Base-by-base conservation (phyloP, 2,329 filamentous ascomycete genomes). In the Rutstroemia sp. region DNA sequence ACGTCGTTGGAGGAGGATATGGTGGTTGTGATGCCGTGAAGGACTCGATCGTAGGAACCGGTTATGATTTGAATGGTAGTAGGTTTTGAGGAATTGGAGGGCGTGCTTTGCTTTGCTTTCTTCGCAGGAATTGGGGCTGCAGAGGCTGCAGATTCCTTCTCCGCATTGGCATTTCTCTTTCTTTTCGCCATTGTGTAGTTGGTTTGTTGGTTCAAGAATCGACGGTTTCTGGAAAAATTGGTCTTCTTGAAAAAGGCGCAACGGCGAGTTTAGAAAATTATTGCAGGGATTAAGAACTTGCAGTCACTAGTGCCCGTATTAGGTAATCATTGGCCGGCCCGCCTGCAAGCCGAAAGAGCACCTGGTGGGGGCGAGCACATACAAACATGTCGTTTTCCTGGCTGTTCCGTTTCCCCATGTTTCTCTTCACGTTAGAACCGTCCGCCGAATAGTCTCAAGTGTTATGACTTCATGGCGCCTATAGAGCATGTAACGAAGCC, bases 1-100 rank as follows among this genome's bases (percentile, higher is more conserved):
- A 85, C 76, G 16, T 77, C 68, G 55, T 59, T 64, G 10, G 76
- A 67, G 54, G 70, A 63, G 44, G 70, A 67, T 52, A 95, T 76
- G 2, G 83, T 83, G n/a, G 88, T 91, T 7, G 88, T 89, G 65
- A 96, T 79, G 58, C 94, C 94, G 71, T 99, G 94, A 19, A 99
- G 80, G 50, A 95, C 84, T 61, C 91, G 83, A 69, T 99, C 94
- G 73, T 99, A 99, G 53, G 92, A 96, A 48, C 94, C 94, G 6
- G 90, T 86, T 58, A 97, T 80, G 63, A 99, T 86, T 72, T 97
- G 94, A 58, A 97, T 78, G n/a, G 86, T 85, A 63, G 83, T 73
- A 25, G 53, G 25, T 38, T 56, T 51, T 51, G 65, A 47, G 45
- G 65, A 48, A 61, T 63, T 59, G 46, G 63, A 25, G 4, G 49